Evolutionary conservation across 805 yeast genomes (phyloP).

Genomic region (Naumovozyma dairenensis): DNA sequence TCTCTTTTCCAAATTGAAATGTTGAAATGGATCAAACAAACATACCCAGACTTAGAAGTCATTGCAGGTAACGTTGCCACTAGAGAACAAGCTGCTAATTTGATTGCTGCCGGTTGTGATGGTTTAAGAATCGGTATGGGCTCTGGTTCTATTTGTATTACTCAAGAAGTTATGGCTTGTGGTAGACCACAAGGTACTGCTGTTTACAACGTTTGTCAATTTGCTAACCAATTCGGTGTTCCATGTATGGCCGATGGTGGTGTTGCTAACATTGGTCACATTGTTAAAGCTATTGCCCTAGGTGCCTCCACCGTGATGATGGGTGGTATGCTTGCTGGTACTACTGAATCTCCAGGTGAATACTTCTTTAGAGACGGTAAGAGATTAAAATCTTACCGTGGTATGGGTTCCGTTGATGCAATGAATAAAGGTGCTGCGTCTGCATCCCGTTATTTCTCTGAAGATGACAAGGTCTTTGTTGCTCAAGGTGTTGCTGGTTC

Average conservation of each 20-base stretch:
- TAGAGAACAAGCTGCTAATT: constrained; percentile 95
- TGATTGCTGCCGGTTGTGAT: constrained; percentile 94
- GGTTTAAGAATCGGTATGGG: constrained; percentile 99
- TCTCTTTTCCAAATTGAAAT: constrained; percentile 89
- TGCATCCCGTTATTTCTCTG: constrained; percentile 95
- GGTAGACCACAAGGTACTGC: constrained; percentile 99
- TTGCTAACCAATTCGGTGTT: constrained; percentile 91
- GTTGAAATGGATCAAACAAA: constrained; percentile 83
- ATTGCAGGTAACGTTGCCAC: constrained; percentile 98
- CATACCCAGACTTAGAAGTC: constrained; percentile 71
- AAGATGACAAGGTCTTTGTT: constrained; percentile 87
- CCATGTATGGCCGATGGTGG: constrained; percentile 99
- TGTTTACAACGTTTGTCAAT: constrained; percentile 86
- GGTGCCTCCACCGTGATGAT: constrained; percentile 98
- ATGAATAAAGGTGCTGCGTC: constrained; percentile 98
- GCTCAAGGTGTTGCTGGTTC: constrained; percentile 99
- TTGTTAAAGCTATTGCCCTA: constrained; percentile 88
- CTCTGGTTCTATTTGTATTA: constrained; percentile 97
- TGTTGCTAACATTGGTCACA: constrained; percentile 96
- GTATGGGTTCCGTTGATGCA: constrained; percentile 99
- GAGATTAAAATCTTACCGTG: constrained; percentile 94
- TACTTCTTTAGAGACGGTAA: constrained; percentile 97
- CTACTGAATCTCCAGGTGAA: constrained; percentile 96
- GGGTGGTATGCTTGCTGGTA: constrained; percentile 99
- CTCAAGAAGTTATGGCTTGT: constrained; percentile 99